Evolutionary conservation across 2,329 filamentous ascomycete genomes (phyloP).

Genomic region (Magnaporthiopsis rhizophila): DNA sequence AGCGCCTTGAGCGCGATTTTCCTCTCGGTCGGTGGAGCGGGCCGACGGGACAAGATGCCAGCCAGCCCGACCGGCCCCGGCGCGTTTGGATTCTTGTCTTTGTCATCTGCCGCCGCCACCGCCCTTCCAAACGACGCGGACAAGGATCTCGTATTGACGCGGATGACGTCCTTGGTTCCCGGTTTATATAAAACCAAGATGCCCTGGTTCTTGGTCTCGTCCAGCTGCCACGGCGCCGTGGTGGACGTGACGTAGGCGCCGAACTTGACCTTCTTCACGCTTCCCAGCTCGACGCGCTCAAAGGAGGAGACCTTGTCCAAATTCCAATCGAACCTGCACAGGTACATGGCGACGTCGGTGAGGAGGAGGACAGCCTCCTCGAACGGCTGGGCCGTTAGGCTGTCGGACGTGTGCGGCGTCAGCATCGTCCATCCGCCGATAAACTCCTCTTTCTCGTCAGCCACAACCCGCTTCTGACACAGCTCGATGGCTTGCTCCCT

Average conservation of each 20-base stretch:
- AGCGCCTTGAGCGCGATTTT: conserved; percentile 49
- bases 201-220: conserved; percentile 75
- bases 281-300: conserved; percentile 71
- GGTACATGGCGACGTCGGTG: conserved; percentile 77
- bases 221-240: conserved; percentile 66
- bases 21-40: conserved; percentile 24
- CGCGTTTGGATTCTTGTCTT: conserved; percentile 6
- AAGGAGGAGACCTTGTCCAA: conserved; percentile 91
- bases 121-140: conserved; percentile 38
- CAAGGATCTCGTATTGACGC: conserved; percentile 80
- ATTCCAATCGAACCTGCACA: conserved; percentile 89
- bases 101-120: conserved; percentile 5
- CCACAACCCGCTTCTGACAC: conserved; percentile 77
- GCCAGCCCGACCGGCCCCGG: conserved; percentile 23
- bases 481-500: conserved; percentile 85
- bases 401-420: conserved; percentile 65
- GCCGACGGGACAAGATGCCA: conserved; percentile 32
- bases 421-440: conserved; percentile 84
- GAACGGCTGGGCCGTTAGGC: conserved; percentile 62
- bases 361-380: conserved; percentile 84
- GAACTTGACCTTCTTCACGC: conserved; percentile 63
- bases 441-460: conserved; percentile 75
- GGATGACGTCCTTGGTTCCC: conserved; percentile 60
- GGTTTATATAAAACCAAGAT: conserved; percentile 72
- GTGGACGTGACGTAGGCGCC: conserved; percentile 90